phyloP scores from a whole-genome alignment of 2,329 filamentous ascomycete genomes.

The Cyanodermella asteris region DNA sequence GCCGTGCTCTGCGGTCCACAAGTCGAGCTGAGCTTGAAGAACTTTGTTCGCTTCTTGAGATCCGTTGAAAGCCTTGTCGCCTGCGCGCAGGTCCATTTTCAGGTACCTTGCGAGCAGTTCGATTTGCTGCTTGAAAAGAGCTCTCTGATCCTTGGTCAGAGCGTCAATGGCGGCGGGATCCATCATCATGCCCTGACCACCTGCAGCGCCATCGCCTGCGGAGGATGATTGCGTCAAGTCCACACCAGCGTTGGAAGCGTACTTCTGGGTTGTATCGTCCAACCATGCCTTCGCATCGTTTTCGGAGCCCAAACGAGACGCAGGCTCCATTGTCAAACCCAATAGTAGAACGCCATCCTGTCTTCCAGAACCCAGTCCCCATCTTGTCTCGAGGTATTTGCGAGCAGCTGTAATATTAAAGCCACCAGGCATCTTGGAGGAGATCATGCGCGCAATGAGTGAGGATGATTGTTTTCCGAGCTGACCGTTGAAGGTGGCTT shows the following conservation, averaged over 20 bases:
- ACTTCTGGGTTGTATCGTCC: conserved; percentile 74
- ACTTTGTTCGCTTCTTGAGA: conserved; percentile 70
- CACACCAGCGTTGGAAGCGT: conserved; percentile 64
- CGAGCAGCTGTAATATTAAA: conserved; percentile 95
- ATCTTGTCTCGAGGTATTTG: conserved; percentile 86
- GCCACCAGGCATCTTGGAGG: conserved; percentile 97
- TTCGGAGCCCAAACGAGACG: conserved; percentile 72
- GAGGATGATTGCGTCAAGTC: conserved; percentile 53
- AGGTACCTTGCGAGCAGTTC: conserved; percentile 88
- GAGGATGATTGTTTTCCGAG: conserved; percentile 91
- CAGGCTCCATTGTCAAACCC: conserved; percentile 79
- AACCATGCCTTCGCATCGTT: conserved; percentile 81
- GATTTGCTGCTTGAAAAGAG: conserved; percentile 93
- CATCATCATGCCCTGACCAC: conserved; percentile 90
- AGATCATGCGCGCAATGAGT: conserved; percentile 81
- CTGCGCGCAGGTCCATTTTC: conserved; percentile 90
- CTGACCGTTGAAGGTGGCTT: conserved; percentile 96
- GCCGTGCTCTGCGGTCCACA: conserved; percentile 89
- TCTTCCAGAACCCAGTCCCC: conserved; percentile 67
- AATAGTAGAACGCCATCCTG: conserved; percentile 81
- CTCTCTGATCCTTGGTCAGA: conserved; percentile 85
- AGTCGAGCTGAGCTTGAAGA: conserved; percentile 77
- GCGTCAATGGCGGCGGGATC: conserved; percentile 93
- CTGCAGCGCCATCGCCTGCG: conserved; percentile 49
- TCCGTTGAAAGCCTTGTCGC: conserved; percentile 76